Conservation (phyloP, 108 stramenopile species). For the Skeletonema menzelii region DNA sequence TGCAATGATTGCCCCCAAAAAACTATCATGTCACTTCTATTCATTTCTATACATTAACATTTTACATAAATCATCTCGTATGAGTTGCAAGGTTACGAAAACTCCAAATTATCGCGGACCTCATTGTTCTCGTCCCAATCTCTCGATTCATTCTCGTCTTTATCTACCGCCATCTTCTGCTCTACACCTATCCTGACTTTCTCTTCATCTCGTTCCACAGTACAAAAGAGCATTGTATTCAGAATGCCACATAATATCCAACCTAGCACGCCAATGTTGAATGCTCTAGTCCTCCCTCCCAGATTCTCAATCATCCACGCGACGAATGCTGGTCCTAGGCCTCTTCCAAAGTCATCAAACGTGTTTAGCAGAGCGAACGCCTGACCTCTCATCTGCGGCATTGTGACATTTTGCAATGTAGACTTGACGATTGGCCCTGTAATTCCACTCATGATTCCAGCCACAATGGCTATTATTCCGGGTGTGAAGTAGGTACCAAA, state of each 20-base stretch:
- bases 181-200: slow-evolving; percentile 24
- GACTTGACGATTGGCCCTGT: slow-evolving; percentile 84
- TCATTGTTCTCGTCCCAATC: background rate
- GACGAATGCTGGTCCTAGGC: slow-evolving; percentile 83
- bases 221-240: slow-evolving; percentile 68
- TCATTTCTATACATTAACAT: background rate
- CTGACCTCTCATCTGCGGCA: slow-evolving; percentile 72
- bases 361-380: slow-evolving; percentile 81
- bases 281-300: slow-evolving; percentile 63
- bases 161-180: background rate
- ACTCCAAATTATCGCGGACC: background rate
- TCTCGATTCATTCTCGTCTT: background rate
- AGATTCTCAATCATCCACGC: slow-evolving; percentile 60
- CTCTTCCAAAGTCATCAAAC: slow-evolving; percentile 88
- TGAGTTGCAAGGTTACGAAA: background rate
- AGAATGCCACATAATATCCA: slow-evolving; percentile 80
- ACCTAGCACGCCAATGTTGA: slow-evolving; percentile 71
- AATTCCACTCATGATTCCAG: slow-evolving; percentile 62
- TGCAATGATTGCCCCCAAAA: background rate
- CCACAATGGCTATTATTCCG: slow-evolving; percentile 36
- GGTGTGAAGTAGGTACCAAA: slow-evolving; percentile 6
- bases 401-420: slow-evolving; percentile 79
- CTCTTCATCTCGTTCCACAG: slow-evolving; percentile 66
- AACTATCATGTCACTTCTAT: background rate
- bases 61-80: background rate